Base-by-base conservation (phyloP, 352 stramenopile species). In the Albugo laibachii region DNA sequence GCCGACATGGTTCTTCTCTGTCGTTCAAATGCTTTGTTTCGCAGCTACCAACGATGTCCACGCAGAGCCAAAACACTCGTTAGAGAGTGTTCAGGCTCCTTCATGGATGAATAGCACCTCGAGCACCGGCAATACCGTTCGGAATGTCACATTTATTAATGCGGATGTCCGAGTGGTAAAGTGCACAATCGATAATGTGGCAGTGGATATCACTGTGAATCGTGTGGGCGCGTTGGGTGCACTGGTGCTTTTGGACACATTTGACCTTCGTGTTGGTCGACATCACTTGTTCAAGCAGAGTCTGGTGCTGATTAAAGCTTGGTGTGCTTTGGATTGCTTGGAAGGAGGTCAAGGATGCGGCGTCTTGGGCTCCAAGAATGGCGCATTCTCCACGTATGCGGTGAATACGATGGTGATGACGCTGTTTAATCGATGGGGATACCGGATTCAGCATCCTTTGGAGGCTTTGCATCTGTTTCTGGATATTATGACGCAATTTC, bases 101-200 rank as follows among this genome's bases (percentile, higher is more conserved):
- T 19, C 16, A 8, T 19, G 16, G 38, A 43, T 43, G 16, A 24
- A 8, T 8, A 43, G 38, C 5, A 0, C 15, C 2, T 43, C 38
- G 19, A 3, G 3, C 8, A 48, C 53, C 3, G 47, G 48, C 16
- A 49, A 82, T 47, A 83, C 71, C 0, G 77, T 89, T 21, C 77
- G 77, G 45, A 95, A 95, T 45, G 81, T 95, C 45, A 92, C 63
- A 24, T 89, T 93, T 55, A 75, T 93, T 43, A 94, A 93, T 50
- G 76, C 78, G 1, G 78, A 92, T 46, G 75, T 91, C 39, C 71
- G 78, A 13, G 74, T 87, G 12, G 76, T 95, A 52, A 92, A 93
- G 61, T 94, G 81, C 60, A 92, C 82, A 36, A 69, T 93, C 38
- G 81, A 95, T 66, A 92, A 93, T 48, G 68, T 93, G 5, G 65